Evolutionary conservation across 2,329 filamentous ascomycete genomes (phyloP).

Genomic region (Phoma herbarum): DNA sequence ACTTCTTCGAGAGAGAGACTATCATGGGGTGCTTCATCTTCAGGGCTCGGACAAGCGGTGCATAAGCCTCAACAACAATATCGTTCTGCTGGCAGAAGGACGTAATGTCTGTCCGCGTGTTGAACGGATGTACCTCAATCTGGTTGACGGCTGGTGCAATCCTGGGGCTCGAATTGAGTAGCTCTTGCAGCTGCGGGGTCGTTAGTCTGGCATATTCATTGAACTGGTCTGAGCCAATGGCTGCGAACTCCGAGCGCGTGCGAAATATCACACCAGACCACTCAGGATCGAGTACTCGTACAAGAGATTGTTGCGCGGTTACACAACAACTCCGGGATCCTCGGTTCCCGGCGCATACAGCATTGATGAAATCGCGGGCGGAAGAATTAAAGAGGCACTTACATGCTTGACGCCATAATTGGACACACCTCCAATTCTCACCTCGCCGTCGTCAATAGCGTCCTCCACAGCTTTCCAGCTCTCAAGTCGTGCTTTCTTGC

Average conservation of each 20-base stretch:
- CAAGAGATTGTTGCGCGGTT: conserved; percentile 11
- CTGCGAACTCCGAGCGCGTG: conserved; percentile 13
- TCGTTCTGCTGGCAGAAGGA: conserved; percentile 70
- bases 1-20: conserved; percentile 69
- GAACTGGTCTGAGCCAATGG: conserved; percentile 12
- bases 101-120: conserved; percentile 73
- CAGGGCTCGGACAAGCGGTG: conserved; percentile 75
- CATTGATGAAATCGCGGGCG: neutral
- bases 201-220: conserved; percentile 25
- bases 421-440: conserved; percentile 76
- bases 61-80: conserved; percentile 81
- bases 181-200: conserved; percentile 67
- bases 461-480: conserved; percentile 82
- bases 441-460: conserved; percentile 74
- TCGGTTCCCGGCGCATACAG: conserved; percentile 17
- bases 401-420: conserved; percentile 81
- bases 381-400: conserved; percentile 41
- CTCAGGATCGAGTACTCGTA: neutral
- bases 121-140: conserved; percentile 83
- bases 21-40: conserved; percentile 74
- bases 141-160: conserved; percentile 78
- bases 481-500: conserved; percentile 70
- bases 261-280: neutral
- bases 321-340: conserved; percentile 16
- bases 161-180: conserved; percentile 69